Percentiles rank a stretch among this genome's conserved stretches.
Evolutionary conservation across 169 alveolate genomes (phyloP).

Genomic region (Plasmodium coatneyi): DNA sequence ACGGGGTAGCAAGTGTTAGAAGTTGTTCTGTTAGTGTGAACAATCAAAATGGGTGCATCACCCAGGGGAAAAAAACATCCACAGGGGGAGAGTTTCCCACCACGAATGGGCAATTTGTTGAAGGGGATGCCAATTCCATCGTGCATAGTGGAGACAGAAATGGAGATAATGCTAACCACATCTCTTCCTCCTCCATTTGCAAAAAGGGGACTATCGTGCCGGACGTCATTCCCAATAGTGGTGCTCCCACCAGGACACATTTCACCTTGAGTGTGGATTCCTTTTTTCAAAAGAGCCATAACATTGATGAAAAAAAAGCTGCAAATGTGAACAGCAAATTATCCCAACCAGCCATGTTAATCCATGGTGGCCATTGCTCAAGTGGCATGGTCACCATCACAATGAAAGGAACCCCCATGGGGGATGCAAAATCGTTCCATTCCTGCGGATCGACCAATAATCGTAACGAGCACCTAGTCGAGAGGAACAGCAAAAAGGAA

Average conservation of each 20-base stretch:
- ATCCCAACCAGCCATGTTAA: background rate
- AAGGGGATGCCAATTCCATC: background rate
- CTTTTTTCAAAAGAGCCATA: background rate
- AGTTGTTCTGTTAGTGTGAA: background rate
- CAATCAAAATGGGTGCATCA: background rate
- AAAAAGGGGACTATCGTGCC: background rate
- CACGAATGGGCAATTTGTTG: background rate
- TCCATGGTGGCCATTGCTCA: background rate
- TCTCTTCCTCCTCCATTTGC: background rate
- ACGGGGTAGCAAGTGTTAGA: background rate
- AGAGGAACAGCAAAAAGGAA: constrained; percentile 14
- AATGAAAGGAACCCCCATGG: background rate
- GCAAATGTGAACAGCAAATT: background rate
- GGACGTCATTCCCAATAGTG: background rate
- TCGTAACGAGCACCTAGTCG: background rate
- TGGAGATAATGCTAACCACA: background rate
- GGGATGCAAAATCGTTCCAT: background rate
- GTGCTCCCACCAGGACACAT: background rate
- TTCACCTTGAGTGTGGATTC: background rate
- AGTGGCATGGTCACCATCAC: background rate
- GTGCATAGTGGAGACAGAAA: background rate
- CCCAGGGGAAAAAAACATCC: background rate
- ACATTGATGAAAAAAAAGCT: background rate
- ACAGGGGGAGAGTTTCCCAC: background rate
- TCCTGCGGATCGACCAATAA: background rate